Conservation (phyloP, 768 basidiomycete species). For the Boletus speciosus region DNA sequence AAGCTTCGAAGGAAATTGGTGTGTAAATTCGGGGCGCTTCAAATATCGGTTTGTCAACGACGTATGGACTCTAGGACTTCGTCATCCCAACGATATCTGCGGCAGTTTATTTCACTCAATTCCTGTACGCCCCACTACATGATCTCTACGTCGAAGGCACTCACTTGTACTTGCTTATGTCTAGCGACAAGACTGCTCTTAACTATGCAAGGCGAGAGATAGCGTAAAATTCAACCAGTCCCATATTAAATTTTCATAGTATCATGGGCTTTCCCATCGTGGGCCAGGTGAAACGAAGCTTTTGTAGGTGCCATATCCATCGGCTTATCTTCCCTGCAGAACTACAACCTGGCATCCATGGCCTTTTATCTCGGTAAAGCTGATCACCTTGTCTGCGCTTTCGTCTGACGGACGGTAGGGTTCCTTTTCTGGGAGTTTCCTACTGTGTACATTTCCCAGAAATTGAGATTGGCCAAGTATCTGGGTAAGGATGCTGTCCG, state of each 20-base stretch:
- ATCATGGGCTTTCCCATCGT: conserved; percentile 66
- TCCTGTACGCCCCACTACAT: conserved; percentile 41
- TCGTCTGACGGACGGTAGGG: conserved; percentile 32
- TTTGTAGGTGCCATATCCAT: neutral
- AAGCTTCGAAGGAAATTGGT: conserved; percentile 59
- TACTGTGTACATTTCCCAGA: conserved; percentile 63
- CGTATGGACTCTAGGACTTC: conserved; percentile 36
- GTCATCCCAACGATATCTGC: conserved; percentile 56
- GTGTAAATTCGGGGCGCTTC: conserved; percentile 9
- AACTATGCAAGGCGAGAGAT: conserved; percentile 60
- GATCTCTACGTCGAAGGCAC: neutral
- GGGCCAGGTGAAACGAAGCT: conserved; percentile 43
- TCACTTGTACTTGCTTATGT: conserved; percentile 8
- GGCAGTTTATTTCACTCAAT: conserved; percentile 68
- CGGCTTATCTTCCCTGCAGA: conserved; percentile 30
- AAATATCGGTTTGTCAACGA: neutral
- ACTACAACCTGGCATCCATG: conserved; percentile 61
- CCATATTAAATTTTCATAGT: conserved; percentile 28
- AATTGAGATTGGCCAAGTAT: conserved; percentile 56
- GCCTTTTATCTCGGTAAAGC: conserved; percentile 59
- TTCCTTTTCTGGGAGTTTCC: conserved; percentile 64
- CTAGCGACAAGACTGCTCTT: conserved; percentile 64
- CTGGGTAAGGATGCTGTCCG: conserved; percentile 39
- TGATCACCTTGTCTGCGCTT: neutral
- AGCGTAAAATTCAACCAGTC: too few relatives aligned